phyloP scores from a whole-genome alignment of 257 asterid genomes.

The Thymus mandschuricus region DNA sequence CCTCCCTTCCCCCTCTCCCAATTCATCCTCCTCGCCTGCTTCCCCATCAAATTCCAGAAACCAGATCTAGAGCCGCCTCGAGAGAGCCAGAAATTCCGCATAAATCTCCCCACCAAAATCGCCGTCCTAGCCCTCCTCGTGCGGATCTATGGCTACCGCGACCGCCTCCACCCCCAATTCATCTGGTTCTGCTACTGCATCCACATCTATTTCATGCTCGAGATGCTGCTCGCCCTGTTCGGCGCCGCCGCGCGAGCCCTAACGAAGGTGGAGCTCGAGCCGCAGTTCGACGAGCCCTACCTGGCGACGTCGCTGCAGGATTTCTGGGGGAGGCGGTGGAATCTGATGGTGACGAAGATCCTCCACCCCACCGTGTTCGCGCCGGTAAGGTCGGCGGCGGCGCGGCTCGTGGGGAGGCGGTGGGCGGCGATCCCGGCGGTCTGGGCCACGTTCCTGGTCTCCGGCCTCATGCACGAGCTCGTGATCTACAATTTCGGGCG shows the following conservation, averaged over 20 bases:
- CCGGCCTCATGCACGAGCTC: slow-evolving; percentile 74
- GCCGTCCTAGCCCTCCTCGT: slow-evolving; percentile 30
- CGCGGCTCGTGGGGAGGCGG: neutral
- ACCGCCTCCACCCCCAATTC: slow-evolving; percentile 36
- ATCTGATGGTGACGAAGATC: slow-evolving; percentile 52
- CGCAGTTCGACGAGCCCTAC: slow-evolving; percentile 55
- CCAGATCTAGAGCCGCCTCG: neutral
- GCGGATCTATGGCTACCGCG: slow-evolving; percentile 26
- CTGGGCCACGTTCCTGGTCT: slow-evolving; percentile 49
- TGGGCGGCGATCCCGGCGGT: slow-evolving; percentile 40
- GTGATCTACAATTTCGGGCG: slow-evolving; percentile 53
- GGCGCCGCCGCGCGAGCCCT: slow-evolving; percentile 29
- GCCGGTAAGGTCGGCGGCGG: slow-evolving; percentile 32
- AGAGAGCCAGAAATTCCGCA: slow-evolving; percentile 12
- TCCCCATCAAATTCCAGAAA: slow-evolving; percentile 50
- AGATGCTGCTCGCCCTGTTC: slow-evolving; percentile 38
- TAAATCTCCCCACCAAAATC: slow-evolving; percentile 32
- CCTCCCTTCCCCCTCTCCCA: slow-evolving; percentile 39
- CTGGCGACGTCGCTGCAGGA: slow-evolving; percentile 58
- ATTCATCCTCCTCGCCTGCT: slow-evolving; percentile 56
- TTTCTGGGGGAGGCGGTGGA: slow-evolving; percentile 76
- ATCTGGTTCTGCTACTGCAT: slow-evolving; percentile 38
- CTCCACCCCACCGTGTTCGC: slow-evolving; percentile 40
- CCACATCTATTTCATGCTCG: slow-evolving; percentile 50
- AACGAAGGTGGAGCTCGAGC: slow-evolving; percentile 44